Evolutionary conservation across 495 filamentous ascomycete species (phyloP).

Genomic region (Cryomyces minteri): DNA sequence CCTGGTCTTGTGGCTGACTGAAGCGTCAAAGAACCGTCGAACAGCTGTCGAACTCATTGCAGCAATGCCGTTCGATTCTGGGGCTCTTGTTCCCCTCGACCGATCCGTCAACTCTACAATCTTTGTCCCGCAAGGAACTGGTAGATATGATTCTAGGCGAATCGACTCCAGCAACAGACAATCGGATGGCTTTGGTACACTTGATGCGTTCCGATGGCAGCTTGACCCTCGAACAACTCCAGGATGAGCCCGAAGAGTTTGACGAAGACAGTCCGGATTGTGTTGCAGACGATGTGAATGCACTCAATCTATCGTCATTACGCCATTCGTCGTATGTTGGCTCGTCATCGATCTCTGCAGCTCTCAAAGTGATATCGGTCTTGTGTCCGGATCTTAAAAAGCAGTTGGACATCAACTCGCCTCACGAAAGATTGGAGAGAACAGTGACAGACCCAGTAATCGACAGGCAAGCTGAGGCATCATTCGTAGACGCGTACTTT

Average conservation of each 20-base stretch:
- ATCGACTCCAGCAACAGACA: conserved; percentile 7
- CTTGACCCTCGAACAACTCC: conserved; percentile 17
- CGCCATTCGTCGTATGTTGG: conserved; percentile 61
- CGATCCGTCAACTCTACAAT: conserved; percentile 24
- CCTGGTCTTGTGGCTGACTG: no score
- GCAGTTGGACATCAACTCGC: conserved; percentile 22
- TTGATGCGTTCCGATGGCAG: conserved; percentile 9
- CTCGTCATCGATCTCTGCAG: conserved; percentile 66
- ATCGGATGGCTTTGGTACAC: conserved; percentile 1
- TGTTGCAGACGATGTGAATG: conserved; percentile 67
- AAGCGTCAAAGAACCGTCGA: no score
- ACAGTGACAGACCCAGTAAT: no score
- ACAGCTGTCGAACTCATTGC: conserved; percentile 8
- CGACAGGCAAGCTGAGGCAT: no score
- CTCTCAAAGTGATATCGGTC: conserved; percentile 64
- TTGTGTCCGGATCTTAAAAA: conserved; percentile 40
- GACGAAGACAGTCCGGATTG: conserved; percentile 21
- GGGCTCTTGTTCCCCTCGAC: conserved; percentile 27
- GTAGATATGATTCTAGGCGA: conserved; percentile 23
- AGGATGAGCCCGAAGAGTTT: conserved; percentile 17
- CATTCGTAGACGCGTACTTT: no score
- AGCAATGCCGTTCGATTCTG: conserved; percentile 19
- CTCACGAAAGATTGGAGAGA: conserved; percentile 41
- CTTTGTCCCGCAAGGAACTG: conserved; percentile 30
- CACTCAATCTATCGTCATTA: conserved; percentile 52